Conservation (phyloP, 495 filamentous ascomycete species). For the Friedmanniomyces simplex region DNA sequence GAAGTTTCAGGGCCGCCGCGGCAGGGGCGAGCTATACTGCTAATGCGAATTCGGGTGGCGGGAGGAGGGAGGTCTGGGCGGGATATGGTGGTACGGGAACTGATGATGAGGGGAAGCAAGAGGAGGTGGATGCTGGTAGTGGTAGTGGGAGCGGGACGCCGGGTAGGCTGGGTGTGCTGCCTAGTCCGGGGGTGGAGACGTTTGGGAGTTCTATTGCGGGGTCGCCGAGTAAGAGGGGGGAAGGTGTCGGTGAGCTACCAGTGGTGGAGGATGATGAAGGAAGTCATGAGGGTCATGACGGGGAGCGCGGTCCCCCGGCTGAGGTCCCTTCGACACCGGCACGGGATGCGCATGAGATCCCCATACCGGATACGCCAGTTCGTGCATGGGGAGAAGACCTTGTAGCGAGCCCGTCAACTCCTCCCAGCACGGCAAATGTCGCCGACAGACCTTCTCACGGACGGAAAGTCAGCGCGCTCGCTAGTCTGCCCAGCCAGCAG, state of each 20-base stretch:
- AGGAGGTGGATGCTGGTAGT: not conserved
- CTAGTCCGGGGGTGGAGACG: slow-evolving; percentile 15
- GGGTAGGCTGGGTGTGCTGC: slow-evolving; percentile 16
- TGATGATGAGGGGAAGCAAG: not conserved
- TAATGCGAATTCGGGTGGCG: not conserved
- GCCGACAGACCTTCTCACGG: not conserved
- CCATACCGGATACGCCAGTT: not conserved
- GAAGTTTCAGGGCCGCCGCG: not conserved
- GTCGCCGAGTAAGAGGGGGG: not conserved
- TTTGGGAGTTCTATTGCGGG: not conserved
- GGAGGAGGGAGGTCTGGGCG: not conserved
- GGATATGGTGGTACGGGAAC: not conserved
- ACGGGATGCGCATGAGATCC: not conserved
- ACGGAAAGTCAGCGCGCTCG: slow-evolving; percentile 13
- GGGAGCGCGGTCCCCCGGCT: too few species aligned
- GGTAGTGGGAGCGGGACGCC: slow-evolving; percentile 3
- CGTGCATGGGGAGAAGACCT: not conserved
- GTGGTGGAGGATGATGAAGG: not conserved
- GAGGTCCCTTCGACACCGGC: too few species aligned
- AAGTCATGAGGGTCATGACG: not conserved
- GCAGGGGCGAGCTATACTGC: not conserved
- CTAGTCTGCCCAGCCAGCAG: slow-evolving; percentile 15
- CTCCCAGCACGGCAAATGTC: not conserved
- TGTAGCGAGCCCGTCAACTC: not conserved
- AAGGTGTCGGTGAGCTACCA: not conserved